phyloP scores from a whole-genome alignment of 1,284 basidiomycete genomes.

The Ustilago esculenta region DNA sequence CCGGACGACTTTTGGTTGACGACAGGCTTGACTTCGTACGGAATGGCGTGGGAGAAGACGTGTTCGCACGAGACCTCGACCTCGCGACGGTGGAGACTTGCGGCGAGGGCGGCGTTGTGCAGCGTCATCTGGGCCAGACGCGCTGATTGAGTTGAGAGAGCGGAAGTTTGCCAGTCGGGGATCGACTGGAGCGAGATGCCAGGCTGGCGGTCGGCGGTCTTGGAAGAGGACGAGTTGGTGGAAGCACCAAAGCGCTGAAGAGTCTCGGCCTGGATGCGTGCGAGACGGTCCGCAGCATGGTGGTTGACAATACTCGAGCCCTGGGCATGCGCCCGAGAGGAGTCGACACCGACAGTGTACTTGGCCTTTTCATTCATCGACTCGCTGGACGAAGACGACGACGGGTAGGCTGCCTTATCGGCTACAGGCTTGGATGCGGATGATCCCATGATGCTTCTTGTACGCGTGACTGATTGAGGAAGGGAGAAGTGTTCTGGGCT shows the following conservation, averaged over 20 bases:
- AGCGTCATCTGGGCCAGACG: conserved; percentile 83
- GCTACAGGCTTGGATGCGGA: conserved; percentile 35
- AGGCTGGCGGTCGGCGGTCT: conserved; percentile 3
- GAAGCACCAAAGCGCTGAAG: conserved; percentile 7
- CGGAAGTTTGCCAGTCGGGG: conserved; percentile 40
- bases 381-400: conserved; percentile 8
- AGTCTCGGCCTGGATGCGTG: conserved; percentile 51
- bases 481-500: background rate
- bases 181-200: conserved; percentile 37
- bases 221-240: background rate
- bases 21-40: conserved; percentile 77
- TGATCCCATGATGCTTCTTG: conserved; percentile 21
- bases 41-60: conserved; percentile 83
- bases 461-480: background rate
- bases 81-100: conserved; percentile 75
- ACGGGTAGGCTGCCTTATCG: conserved; percentile 8
- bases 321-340: conserved; percentile 7
- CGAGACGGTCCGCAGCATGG: conserved; percentile 48
- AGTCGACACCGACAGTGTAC: conserved; percentile 19
- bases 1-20: conserved; percentile 80
- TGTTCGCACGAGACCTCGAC: conserved; percentile 77
- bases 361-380: conserved; percentile 26
- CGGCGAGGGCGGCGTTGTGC: conserved; percentile 77
- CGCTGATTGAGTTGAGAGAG: conserved; percentile 71
- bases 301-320: conserved; percentile 28